A percentile compares a stretch with the other conserved stretches of the same genome.
Evolutionary conservation across 345 rosid species (phyloP).

Genomic region (Mallotus nudiflorus): DNA sequence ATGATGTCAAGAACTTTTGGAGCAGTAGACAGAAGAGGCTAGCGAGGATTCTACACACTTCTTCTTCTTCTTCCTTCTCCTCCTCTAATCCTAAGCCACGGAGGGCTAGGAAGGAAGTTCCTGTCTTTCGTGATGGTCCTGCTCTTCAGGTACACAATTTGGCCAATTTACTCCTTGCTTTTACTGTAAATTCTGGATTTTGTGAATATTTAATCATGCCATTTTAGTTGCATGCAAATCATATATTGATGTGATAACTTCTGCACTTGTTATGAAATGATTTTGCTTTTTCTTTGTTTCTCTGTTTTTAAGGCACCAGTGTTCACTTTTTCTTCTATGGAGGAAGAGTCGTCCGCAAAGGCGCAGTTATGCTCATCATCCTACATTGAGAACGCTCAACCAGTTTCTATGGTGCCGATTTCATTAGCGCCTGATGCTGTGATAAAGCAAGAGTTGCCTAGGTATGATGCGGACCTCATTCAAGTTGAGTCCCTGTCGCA

Average conservation of each 20-base stretch:
- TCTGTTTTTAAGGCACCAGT: slow-evolving; percentile 29
- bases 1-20: slow-evolving; percentile 97
- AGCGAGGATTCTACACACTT: slow-evolving; percentile 63
- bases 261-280: not conserved
- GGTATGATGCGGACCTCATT: slow-evolving; percentile 27
- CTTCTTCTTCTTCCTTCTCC: slow-evolving; percentile 37
- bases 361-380: slow-evolving; percentile 31
- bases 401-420: slow-evolving; percentile 27
- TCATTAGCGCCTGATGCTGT: slow-evolving; percentile 35
- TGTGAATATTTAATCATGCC: too few species aligned
- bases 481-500: slow-evolving; percentile 18
- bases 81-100: slow-evolving; percentile 37
- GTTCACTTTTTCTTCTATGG: slow-evolving; percentile 35
- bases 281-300: not conserved
- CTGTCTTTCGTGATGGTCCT: slow-evolving; percentile 20
- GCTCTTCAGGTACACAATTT: slow-evolving; percentile 27
- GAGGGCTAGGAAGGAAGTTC: slow-evolving; percentile 21
- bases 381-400: slow-evolving; percentile 24
- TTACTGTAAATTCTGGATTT: too few species aligned
- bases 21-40: slow-evolving; percentile 87
- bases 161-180: not conserved
- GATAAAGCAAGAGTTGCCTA: slow-evolving; percentile 36
- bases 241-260: too few species aligned
- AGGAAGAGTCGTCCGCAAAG: slow-evolving; percentile 41
- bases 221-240: too few species aligned